Base-by-base conservation (phyloP, 169 alveolate genomes). In the Toxoplasma gondii region DNA sequence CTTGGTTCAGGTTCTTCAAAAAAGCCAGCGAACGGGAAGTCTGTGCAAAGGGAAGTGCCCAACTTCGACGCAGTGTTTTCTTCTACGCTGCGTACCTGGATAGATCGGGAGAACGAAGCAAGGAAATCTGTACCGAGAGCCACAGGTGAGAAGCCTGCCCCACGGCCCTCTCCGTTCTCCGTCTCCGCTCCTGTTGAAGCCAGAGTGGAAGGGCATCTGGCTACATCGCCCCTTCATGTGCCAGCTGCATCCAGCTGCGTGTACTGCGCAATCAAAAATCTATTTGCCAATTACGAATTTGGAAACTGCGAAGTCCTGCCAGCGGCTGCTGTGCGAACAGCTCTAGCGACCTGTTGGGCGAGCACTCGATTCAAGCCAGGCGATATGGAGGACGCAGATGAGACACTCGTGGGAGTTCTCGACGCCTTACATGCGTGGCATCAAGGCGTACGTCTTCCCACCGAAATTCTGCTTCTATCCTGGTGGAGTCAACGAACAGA, bases 371-470 rank as follows among this genome's bases (percentile, higher is more conserved):
- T 92, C 82, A 39, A 16, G 69, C 83, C 70, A 91, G 93, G 94
- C 36, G 82, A 44, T 81, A 92, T 92, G 94, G 94, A 92, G 44
- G 94, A 92, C 69, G 94, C 94, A 41, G 94, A 92, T 58, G 94
- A 92, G 94, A 92, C 94, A 24, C 94, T 92, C 49, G 94, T 10
- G 45, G 90, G 54, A n/a, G 49, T 92, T 22, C 41, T 92, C 24
- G 67, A 54, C 41, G 54, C 53, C 53, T 49, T 92, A 31, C 94
- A 92, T 29, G 93, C 93, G 27, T 39, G 43, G 54, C 92, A 92
- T 27, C 54, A 45, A 80, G 74, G 67, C 31, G 93, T 90, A 64
- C 74, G 84, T 41, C 19, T 45, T 45, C 38, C n/a, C 19, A 9
- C 22, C 58, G 12, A 49, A 12, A 4, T 49, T 49, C n/a, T n/a